Base-by-base conservation (phyloP, 257 asterid genomes). In the Cinchona pubescens region DNA sequence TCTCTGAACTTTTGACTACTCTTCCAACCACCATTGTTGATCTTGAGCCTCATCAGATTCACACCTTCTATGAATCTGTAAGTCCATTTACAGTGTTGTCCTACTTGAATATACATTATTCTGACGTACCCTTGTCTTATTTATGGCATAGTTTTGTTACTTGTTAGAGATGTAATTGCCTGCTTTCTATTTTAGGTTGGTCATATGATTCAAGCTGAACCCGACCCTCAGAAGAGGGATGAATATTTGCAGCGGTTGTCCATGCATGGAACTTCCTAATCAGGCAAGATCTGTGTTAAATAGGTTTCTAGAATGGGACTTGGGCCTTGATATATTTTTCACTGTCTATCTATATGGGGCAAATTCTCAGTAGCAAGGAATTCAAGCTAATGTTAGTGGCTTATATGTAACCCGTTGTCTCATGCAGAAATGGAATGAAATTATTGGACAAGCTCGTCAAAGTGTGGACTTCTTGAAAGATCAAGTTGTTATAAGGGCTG, bases 41-140 rank as follows among this genome's bases (percentile, higher is more conserved):
- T 82, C 97, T 95, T 71, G 96, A 91, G 86, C 94, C 97, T 34
- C 98, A 91, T 85, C 98, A 95, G 87, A 95, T 95, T 82, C 99
- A 95, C 82, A 82, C 96, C 6, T 95, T 95, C 81, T 95, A 95
- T 81, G 99, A 95, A 88, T 91, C 99, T 69, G 99, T 95, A 84
- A 80, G 96, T 56, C 78, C 40, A 60, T 74, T 30, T 62, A 13
- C 32, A 32, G 38, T 61, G 0, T 15, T 14, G n/a, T 72, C 32
- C 48, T 11, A 32, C 27, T 38, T 25, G 8, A n/a, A 38, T 46
- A 19, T 35, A n/a, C n/a, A 53, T 51, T 34, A 23, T 37, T 70
- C 55, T 70, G 65, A 21, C 61, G 29, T 40, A 7, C 35, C 37
- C 30, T 71, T 8, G 74, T 80, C 21, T 77, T 34, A 13, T 34